Percentiles rank a stretch among this genome's conserved stretches.
phyloP scores from a whole-genome alignment of 257 asterid genomes.

The Solanum gandarillasii region DNA sequence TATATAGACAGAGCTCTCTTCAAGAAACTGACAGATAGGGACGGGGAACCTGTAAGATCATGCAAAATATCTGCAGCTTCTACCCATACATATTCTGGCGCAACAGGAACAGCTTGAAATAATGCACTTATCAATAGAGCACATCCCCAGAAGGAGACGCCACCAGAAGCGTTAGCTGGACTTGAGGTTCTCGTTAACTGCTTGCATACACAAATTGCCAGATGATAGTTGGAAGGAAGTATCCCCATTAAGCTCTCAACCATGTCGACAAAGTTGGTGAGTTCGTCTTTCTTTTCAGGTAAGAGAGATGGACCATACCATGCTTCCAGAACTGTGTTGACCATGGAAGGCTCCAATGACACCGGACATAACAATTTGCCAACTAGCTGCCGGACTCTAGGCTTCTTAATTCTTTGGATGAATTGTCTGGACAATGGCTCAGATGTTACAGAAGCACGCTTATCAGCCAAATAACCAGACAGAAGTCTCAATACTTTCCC shows the following conservation, averaged over 20 bases:
- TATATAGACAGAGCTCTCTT: slow-evolving; percentile 23
- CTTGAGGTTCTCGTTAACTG: not conserved
- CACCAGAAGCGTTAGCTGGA: not conserved
- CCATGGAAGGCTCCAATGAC: slow-evolving; percentile 17
- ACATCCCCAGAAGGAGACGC: slow-evolving; percentile 33
- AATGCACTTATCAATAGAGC: slow-evolving; percentile 28
- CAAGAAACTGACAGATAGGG: slow-evolving; percentile 17
- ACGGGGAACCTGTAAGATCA: slow-evolving; percentile 7
- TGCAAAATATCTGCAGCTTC: slow-evolving; percentile 25
- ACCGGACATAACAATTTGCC: slow-evolving; percentile 23
- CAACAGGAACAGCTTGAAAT: slow-evolving; percentile 34
- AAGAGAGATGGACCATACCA: slow-evolving; percentile 20
- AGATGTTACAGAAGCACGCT: slow-evolving; percentile 9
- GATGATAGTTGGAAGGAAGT: slow-evolving; percentile 31
- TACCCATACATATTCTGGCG: slow-evolving; percentile 34
- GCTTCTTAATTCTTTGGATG: slow-evolving; percentile 24
- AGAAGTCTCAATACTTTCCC: slow-evolving; percentile 6
- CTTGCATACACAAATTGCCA: slow-evolving; percentile 26
- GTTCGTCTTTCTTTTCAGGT: slow-evolving; percentile 11
- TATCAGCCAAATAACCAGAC: slow-evolving; percentile 19
- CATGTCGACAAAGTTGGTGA: slow-evolving; percentile 21
- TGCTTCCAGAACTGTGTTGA: slow-evolving; percentile 23
- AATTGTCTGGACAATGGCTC: slow-evolving; percentile 27
- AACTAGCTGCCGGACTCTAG: slow-evolving; percentile 20
- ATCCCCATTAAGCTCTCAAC: slow-evolving; percentile 31